Percentiles rank a stretch among this genome's conserved stretches.
These are phyloP conservation scores for Amanita phalloides DNA, from an alignment of 768 basidiomycete species.

Conservation along the genomic window DNA sequence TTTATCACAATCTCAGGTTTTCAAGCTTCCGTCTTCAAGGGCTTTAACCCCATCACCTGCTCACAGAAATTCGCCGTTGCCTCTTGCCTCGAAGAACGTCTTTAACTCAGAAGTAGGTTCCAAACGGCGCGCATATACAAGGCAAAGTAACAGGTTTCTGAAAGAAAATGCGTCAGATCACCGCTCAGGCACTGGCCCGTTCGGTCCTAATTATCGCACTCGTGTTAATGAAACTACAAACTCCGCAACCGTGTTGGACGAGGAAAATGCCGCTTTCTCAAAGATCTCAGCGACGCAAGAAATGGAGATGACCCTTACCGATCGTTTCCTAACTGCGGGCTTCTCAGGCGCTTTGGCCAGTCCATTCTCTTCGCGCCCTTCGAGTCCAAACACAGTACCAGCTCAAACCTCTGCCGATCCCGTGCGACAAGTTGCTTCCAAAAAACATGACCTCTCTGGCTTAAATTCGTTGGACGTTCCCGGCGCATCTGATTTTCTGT, in stretches of 20 bases:
- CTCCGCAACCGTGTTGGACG: background rate
- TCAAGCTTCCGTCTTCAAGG: slow-evolving; percentile 1
- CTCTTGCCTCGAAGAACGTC: background rate
- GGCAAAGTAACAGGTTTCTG: background rate
- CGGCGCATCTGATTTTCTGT: background rate
- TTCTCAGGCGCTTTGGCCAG: background rate
- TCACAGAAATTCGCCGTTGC: background rate
- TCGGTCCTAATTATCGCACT: background rate
- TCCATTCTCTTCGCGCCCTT: slow-evolving; percentile 4
- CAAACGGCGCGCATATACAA: slow-evolving; percentile 1
- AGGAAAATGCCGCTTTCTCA: background rate
- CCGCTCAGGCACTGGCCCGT: background rate
- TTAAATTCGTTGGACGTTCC: background rate
- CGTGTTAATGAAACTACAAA: background rate
- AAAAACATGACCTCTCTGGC: background rate
- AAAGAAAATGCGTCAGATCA: slow-evolving; percentile 3
- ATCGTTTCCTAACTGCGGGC: background rate
- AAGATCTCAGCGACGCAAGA: background rate
- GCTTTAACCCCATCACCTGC: background rate
- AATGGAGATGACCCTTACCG: background rate
- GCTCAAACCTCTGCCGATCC: background rate
- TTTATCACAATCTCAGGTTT: slow-evolving; percentile 5
- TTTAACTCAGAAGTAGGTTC: background rate
- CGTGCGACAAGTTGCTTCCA: background rate
- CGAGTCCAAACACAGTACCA: background rate